phyloP scores from a whole-genome alignment of 2,329 filamentous ascomycete species.

The Aspergillus spinulosporus region DNA sequence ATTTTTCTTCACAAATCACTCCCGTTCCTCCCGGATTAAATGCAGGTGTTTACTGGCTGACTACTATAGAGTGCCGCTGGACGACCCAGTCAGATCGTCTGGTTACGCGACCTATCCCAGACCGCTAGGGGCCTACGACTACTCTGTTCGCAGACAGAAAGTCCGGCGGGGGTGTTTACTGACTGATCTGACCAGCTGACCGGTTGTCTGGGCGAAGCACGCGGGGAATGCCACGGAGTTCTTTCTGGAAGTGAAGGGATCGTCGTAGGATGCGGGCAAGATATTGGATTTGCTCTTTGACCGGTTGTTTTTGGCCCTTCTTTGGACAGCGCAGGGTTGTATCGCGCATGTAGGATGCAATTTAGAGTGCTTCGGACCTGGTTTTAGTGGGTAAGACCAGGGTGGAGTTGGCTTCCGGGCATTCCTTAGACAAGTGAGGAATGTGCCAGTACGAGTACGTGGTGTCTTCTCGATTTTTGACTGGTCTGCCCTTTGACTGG shows the following conservation, averaged over 20 bases:
- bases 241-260: conserved; percentile 5
- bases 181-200: neutral
- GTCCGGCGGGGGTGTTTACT: neutral
- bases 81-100: neutral
- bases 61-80: neutral
- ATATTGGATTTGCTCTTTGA: neutral
- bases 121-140: neutral
- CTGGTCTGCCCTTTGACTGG: neutral
- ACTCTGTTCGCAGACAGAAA: neutral
- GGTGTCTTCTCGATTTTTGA: neutral
- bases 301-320: neutral
- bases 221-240: neutral
- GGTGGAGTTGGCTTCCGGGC: neutral
- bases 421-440: neutral
- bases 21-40: neutral
- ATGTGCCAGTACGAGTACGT: neutral
- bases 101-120: neutral
- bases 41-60: neutral
- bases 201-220: neutral
- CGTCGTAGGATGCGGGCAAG: neutral
- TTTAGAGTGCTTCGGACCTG: neutral
- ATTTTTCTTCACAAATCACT: conserved; percentile 1
- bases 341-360: neutral
- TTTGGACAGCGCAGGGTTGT: neutral
- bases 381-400: neutral